Base-by-base conservation (phyloP, 257 asterid genomes). In the Anisodus tanguticus region DNA sequence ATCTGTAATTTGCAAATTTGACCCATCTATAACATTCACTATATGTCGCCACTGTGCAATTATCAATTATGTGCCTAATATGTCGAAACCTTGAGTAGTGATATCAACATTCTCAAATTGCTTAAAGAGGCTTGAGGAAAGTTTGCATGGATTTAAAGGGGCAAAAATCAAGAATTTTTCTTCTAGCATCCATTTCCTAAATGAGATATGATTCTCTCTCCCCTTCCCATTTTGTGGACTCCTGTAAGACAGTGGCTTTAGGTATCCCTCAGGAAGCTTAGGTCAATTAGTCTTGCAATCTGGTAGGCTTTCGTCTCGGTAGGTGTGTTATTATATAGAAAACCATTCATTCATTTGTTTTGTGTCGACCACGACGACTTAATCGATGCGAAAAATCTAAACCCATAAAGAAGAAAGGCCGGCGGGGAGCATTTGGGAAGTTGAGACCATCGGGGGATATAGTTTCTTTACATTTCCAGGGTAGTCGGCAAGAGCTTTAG, bases 41-140 rank as follows among this genome's bases (percentile, higher is more conserved):
- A 31, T 16, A 66, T 66, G 81, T 39, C 26, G 54, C 22, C 54
- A 69, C 7, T 17, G 31, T 53, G 3, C 22, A 76, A 51, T 31
- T 31, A 31, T 31, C 35, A 31, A 31, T 76, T 69, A 69, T 69
- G 64, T 63, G 60, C 26, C 31, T 82, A 82, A 51, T 64, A 85
- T 88, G 95, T 85, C 84, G 92, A 87, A 84, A 90, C 22, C 45
- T 88, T 94, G 97, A 83, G 91, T 67, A 81, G 86, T 79, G 83
- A 89, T 90, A 92, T 92, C 54, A 90, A 88, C 97, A 91, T 91
- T 15, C 72, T 86, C 66, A 80, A 83, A 71, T 54, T 51, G 45
- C 53, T 7, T 47, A 26, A 15, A 26, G 58, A 49, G 72, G 26
- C 47, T n/a, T 54, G 13, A 79, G 17, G 51, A 54, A 15, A 6